Evolutionary conservation across 1,284 basidiomycete genomes (phyloP).

Genomic region (Ganoderma meredithae): DNA sequence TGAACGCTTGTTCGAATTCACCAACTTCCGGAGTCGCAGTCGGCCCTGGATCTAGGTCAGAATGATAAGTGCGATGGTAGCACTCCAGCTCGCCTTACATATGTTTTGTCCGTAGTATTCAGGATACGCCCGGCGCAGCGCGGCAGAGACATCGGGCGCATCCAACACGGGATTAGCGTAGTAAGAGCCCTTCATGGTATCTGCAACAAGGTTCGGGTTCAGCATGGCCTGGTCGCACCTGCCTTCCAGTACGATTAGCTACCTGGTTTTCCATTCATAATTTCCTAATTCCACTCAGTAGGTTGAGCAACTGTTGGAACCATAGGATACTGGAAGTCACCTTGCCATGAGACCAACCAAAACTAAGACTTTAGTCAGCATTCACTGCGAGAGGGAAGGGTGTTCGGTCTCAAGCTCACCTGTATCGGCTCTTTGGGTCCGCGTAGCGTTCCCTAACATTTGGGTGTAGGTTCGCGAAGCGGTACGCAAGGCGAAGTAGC

Average conservation of each 20-base stretch:
- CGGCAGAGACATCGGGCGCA: conserved; percentile 61
- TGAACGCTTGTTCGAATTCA: conserved; percentile 88
- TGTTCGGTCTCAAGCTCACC: conserved; percentile 48
- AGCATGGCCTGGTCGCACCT: neutral
- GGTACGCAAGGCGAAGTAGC: conserved; percentile 75
- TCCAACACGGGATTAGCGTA: conserved; percentile 90
- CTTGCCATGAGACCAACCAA: conserved; percentile 95
- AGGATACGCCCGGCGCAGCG: conserved; percentile 63
- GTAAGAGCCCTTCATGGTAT: conserved; percentile 88
- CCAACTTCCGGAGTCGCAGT: conserved; percentile 65
- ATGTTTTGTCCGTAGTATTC: conserved; percentile 85
- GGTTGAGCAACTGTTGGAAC: conserved; percentile 2
- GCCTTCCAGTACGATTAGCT: conserved; percentile 17
- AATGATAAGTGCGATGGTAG: neutral
- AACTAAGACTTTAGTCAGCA: conserved; percentile 51
- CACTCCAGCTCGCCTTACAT: conserved; percentile 52
- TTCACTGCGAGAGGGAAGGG: neutral
- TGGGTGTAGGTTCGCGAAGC: conserved; percentile 77
- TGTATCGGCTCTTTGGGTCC: conserved; percentile 72
- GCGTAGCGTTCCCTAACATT: conserved; percentile 72
- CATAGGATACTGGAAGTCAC: conserved; percentile 42
- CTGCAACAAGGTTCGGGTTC: conserved; percentile 44
- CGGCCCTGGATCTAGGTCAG: conserved; percentile 67
- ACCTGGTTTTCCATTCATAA: conserved; percentile 93
- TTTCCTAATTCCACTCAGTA: conserved; percentile 60